phyloP scores from a whole-genome alignment of 352 stramenopile genomes.

The Pythium brachiatum region DNA sequence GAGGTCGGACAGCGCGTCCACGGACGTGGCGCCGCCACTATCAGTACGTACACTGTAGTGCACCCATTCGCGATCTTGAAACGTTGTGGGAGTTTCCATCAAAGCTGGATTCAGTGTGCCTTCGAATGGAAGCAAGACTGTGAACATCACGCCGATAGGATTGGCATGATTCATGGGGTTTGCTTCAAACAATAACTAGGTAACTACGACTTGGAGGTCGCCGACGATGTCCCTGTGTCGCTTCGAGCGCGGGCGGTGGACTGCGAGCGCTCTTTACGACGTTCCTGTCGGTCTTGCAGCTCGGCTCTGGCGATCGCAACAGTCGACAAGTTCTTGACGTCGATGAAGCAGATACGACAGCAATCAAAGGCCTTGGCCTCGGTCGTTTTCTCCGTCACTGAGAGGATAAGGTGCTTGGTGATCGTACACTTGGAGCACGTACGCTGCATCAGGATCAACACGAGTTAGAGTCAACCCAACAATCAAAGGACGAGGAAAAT shows the following conservation, averaged over 20 bases:
- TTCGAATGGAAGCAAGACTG: too few species aligned
- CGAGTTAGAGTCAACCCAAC: too few species aligned
- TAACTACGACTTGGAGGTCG: background rate
- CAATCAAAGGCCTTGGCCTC: slow-evolving; percentile 12
- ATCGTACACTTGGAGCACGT: slow-evolving; percentile 25
- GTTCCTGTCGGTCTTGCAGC: slow-evolving; percentile 12
- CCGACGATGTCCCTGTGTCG: slow-evolving; percentile 9
- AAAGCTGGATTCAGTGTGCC: too few species aligned
- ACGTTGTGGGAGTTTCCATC: too few species aligned
- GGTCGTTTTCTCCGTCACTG: background rate
- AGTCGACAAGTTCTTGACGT: slow-evolving; percentile 19
- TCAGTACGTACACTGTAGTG: too few species aligned
- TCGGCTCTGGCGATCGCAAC: slow-evolving; percentile 16
- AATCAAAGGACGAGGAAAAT: background rate
- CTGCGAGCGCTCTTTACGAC: slow-evolving; percentile 4
- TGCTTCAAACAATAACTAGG: too few species aligned
- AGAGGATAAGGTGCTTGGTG: slow-evolving; percentile 20
- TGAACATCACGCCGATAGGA: too few species aligned
- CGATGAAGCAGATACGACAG: slow-evolving; percentile 20
- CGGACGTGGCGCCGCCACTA: too few species aligned
- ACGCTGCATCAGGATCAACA: background rate
- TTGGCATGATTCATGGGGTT: too few species aligned
- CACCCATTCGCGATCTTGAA: too few species aligned
- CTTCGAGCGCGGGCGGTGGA: slow-evolving; percentile 7
- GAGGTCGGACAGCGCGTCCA: too few species aligned